A percentile compares a stretch with the other conserved stretches of the same genome.
These are phyloP conservation scores for Pleurozium schreberi DNA, from an alignment of 225 moss, liverwort and hornwort species.

Conservation along the genomic window DNA sequence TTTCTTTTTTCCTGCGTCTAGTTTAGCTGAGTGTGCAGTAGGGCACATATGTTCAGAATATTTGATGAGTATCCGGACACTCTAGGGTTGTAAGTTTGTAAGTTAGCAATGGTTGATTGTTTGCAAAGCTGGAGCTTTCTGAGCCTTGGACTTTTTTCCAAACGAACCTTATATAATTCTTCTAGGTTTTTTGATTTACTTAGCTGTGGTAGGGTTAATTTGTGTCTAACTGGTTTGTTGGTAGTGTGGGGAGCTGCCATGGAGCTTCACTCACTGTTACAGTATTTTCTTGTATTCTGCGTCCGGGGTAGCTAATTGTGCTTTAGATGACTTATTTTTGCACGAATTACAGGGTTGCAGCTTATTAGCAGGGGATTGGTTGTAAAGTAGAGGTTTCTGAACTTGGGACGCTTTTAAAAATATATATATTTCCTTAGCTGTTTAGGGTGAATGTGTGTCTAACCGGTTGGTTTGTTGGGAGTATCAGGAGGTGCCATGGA, in stretches of 20 bases:
- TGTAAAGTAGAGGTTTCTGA: neutral
- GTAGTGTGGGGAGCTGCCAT: neutral
- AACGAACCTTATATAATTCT: no score
- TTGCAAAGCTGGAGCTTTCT: neutral
- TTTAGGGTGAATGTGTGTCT: neutral
- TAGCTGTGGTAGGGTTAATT: neutral
- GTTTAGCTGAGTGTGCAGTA: neutral
- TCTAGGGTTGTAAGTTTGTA: neutral
- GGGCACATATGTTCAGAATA: neutral
- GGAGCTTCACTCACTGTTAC: neutral
- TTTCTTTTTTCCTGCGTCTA: neutral
- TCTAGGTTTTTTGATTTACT: neutral
- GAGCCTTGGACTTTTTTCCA: neutral
- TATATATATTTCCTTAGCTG: neutral
- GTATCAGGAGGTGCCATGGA: slow-evolving; percentile 31
- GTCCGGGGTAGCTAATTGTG: neutral
- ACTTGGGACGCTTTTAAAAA: neutral
- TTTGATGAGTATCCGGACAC: neutral
- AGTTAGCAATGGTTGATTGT: neutral
- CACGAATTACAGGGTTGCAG: neutral
- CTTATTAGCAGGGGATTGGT: neutral
- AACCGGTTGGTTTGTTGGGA: neutral
- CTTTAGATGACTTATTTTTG: neutral
- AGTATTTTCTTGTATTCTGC: neutral
- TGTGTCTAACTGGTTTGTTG: neutral